Evolutionary conservation across 129 eudicot species (phyloP).

Genomic region (Chrysanthemum lavandulifolium): DNA sequence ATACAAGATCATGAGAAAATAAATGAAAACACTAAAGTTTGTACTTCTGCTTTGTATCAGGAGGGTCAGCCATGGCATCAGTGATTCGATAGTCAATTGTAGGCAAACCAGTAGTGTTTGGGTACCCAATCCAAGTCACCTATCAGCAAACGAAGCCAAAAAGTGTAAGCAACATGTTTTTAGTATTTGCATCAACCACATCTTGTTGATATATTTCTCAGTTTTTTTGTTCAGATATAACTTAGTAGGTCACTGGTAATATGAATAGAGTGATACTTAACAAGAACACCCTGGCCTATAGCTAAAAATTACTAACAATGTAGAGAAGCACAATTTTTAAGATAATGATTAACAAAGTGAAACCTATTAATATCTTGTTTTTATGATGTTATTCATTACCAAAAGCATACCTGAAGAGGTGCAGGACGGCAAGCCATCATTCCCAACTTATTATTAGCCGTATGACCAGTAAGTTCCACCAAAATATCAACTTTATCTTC

Average conservation of each 20-base stretch:
- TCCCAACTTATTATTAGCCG: slow-evolving; percentile 96
- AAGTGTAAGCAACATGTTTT: slow-evolving; percentile 11
- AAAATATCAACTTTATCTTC: slow-evolving; percentile 94
- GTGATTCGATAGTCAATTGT: slow-evolving; percentile 88
- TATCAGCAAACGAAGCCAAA: slow-evolving; percentile 39
- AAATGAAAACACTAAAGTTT: slow-evolving; percentile 1
- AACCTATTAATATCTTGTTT: too few relatives aligned
- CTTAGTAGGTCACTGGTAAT: too few relatives aligned
- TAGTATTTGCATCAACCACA: too few relatives aligned
- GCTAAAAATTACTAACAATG: too few relatives aligned
- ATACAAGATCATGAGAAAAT: slow-evolving; percentile 10
- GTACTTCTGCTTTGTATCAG: slow-evolving; percentile 75
- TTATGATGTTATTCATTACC: neutral
- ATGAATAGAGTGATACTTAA: too few relatives aligned
- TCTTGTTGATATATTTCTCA: too few relatives aligned
- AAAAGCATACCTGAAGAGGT: slow-evolving; percentile 75
- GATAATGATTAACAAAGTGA: too few relatives aligned
- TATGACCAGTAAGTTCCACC: slow-evolving; percentile 98
- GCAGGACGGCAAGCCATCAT: slow-evolving; percentile 98
- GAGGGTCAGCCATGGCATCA: slow-evolving; percentile 90
- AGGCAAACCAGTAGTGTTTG: slow-evolving; percentile 97
- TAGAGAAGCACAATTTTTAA: too few relatives aligned
- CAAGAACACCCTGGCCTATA: too few relatives aligned
- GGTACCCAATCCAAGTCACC: slow-evolving; percentile 99
- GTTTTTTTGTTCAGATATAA: too few relatives aligned